These are phyloP conservation scores for Maudiozyma pseudohumilis DNA, from an alignment of 805 yeast genomes.

Conservation along the genomic window DNA sequence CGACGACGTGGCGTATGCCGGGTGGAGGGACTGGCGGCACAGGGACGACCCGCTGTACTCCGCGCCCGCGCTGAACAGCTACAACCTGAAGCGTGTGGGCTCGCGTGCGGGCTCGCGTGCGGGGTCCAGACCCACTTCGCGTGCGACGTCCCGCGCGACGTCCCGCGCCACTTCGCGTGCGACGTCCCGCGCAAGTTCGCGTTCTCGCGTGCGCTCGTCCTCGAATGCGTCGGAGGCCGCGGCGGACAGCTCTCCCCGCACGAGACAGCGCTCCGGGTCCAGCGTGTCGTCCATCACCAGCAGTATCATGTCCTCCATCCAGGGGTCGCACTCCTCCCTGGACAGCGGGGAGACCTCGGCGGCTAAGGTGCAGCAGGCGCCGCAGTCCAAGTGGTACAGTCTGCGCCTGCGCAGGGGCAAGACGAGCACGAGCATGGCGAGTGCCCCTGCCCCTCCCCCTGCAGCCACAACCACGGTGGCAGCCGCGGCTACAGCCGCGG, in stretches of 20 bases:
- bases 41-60: conserved; percentile 61
- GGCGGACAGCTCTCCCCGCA: background rate
- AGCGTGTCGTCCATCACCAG: conserved; percentile 23
- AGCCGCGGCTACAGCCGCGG: no score
- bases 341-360: background rate
- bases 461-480: conserved; percentile 6
- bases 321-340: background rate
- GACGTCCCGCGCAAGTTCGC: conserved; percentile 1
- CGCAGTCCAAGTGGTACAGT: conserved; percentile 18
- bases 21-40: conserved; percentile 90
- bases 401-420: no score
- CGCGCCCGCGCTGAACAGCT: conserved; percentile 28
- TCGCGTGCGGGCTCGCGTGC: conserved; percentile 20
- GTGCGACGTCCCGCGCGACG: conserved; percentile 14
- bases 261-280: conserved; percentile 22
- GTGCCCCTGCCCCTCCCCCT: no score
- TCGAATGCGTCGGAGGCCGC: background rate
- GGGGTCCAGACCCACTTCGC: conserved; percentile 10
- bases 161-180: conserved; percentile 8
- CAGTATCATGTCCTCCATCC: conserved; percentile 25
- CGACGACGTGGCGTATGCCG: conserved; percentile 41
- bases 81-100: conserved; percentile 13
- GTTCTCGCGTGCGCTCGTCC: background rate
- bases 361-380: no score
- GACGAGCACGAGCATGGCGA: no score